These are phyloP conservation scores for Yamadazyma scolyti DNA, from an alignment of 805 yeast genomes.

Conservation along the genomic window DNA sequence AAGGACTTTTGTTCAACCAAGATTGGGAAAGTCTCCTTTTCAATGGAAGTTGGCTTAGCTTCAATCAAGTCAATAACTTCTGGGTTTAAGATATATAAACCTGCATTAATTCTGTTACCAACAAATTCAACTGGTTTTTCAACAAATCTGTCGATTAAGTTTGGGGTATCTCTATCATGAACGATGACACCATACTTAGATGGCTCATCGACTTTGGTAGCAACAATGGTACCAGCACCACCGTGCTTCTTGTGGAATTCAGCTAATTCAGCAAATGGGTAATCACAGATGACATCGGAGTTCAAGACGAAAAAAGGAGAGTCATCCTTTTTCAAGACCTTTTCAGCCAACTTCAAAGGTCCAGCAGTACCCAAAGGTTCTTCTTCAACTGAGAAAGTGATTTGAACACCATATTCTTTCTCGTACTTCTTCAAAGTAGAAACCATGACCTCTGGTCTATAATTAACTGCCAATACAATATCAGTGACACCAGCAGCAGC, in stretches of 20 bases:
- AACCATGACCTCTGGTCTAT: conserved; percentile 99
- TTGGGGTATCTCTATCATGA: conserved; percentile 90
- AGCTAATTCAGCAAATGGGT: conserved; percentile 91
- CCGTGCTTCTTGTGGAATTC: conserved; percentile 94
- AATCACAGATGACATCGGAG: conserved; percentile 98
- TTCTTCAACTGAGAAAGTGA: conserved; percentile 97
- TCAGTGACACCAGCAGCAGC: conserved; percentile 99
- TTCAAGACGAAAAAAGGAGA: conserved; percentile 96
- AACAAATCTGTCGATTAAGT: conserved; percentile 96
- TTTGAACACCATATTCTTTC: conserved; percentile 86
- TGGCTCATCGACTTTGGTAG: conserved; percentile 99
- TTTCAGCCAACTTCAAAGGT: conserved; percentile 95
- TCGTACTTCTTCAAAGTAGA: conserved; percentile 92
- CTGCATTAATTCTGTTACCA: conserved; percentile 99
- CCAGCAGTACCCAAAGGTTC: conserved; percentile 99
- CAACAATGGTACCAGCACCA: conserved; percentile 97
- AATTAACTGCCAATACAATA: conserved; percentile 96
- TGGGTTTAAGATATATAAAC: conserved; percentile 97
- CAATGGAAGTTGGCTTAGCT: conserved; percentile 97
- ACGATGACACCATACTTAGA: conserved; percentile 99
- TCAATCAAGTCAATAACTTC: conserved; percentile 94
- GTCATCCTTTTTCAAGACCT: conserved; percentile 87
- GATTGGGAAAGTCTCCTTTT: conserved; percentile 98
- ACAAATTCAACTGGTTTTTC: conserved; percentile 99
- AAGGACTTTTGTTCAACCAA: conserved; percentile 85